These are phyloP conservation scores for Anaeramoeba flamelloides DNA, from an alignment of 78 protist genomes.

Conservation along the genomic window DNA sequence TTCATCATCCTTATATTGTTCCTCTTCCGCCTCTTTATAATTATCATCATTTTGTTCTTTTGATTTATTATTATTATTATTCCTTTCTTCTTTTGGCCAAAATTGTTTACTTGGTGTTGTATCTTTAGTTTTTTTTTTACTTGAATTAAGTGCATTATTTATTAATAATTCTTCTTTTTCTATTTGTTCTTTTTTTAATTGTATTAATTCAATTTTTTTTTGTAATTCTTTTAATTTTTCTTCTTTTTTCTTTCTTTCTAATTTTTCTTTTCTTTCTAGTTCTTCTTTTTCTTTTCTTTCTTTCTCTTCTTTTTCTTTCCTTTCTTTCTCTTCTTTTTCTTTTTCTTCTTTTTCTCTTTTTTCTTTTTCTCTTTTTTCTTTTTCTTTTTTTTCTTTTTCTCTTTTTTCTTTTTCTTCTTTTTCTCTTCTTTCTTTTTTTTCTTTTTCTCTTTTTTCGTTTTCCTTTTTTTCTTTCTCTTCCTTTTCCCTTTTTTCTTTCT, in stretches of 20 bases:
- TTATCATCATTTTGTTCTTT: background rate
- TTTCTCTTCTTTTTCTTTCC: conserved; percentile 2
- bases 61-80: background rate
- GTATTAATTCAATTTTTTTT: background rate
- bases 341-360: conserved; percentile 1
- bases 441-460: background rate
- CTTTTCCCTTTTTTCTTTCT: background rate
- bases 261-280: background rate
- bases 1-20: conserved; percentile 1
- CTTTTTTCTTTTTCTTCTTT: conserved; percentile 5
- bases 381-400: background rate
- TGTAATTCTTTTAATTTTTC: background rate
- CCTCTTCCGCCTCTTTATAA: conserved; percentile 1
- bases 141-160: no score
- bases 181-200: background rate
- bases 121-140: conserved; percentile 2
- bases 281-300: background rate
- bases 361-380: background rate
- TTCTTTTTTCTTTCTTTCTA: background rate
- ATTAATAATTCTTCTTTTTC: background rate
- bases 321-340: conserved; percentile 4
- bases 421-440: background rate
- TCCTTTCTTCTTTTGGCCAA: no score
- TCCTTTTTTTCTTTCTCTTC: conserved; percentile 1
- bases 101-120: conserved; percentile 1